phyloP scores from a whole-genome alignment of 306 rosid genomes.

The Cyclanthera cordifolia region DNA sequence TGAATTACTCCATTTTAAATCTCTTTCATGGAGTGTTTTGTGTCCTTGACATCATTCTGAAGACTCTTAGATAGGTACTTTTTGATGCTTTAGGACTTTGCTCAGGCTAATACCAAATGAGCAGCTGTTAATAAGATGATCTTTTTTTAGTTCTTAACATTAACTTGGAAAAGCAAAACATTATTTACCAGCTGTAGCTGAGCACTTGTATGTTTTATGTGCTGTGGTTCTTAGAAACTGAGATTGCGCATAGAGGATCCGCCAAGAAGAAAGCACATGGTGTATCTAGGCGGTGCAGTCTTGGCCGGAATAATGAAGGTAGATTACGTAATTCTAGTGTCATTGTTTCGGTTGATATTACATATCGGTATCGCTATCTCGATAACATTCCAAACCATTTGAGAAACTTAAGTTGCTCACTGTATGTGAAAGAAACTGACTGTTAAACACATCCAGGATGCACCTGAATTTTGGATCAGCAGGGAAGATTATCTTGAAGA shows the following conservation, averaged over 20 bases:
- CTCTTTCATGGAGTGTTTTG: neutral
- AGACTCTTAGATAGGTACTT: neutral
- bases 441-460: constrained; percentile 55
- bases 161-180: neutral
- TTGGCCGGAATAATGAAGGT: constrained; percentile 99
- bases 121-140: neutral
- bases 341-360: neutral
- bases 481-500: constrained; percentile 97
- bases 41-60: neutral
- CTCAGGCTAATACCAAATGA: no score
- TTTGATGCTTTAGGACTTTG: neutral
- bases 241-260: constrained; percentile 95
- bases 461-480: constrained; percentile 96
- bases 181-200: neutral
- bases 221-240: constrained; percentile 45
- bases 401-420: neutral
- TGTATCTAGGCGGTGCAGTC: constrained; percentile 98
- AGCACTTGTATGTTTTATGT: constrained; percentile 2
- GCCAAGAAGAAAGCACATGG: constrained; percentile 98
- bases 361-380: neutral
- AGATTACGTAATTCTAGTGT: constrained; percentile 4
- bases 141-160: neutral
- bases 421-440: constrained; percentile 4
- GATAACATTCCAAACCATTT: neutral
- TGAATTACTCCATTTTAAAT: neutral